Percentiles rank a stretch among this genome's conserved stretches.
Conservation (phyloP, 2,329 filamentous ascomycete genomes). For the Cytospora piceicola region DNA sequence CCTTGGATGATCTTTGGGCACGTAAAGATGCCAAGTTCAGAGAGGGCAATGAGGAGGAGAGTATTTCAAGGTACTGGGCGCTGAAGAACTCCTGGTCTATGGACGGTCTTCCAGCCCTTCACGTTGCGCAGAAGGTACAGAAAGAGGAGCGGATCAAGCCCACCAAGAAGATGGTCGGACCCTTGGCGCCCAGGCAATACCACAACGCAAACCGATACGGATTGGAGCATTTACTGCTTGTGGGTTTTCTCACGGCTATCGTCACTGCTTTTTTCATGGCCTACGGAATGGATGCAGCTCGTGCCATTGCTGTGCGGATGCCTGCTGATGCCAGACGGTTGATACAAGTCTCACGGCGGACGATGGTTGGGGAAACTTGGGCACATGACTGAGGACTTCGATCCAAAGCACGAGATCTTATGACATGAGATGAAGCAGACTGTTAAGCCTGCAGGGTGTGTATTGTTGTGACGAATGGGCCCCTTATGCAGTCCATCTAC, state of each 20-base stretch:
- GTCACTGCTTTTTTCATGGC: constrained; percentile 16
- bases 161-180: constrained; percentile 46
- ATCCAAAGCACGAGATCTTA: neutral
- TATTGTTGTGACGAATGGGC: neutral
- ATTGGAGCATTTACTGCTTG: constrained; percentile 25
- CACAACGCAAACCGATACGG: constrained; percentile 16
- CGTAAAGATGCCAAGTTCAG: constrained; percentile 40
- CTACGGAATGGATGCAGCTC: constrained; percentile 24
- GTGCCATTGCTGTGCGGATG: constrained; percentile 17
- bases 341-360: constrained; percentile 20
- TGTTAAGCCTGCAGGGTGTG: neutral
- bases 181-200: constrained; percentile 34
- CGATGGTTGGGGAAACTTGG: neutral
- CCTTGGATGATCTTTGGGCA: constrained; percentile 41
- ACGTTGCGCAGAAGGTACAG: constrained; percentile 38
- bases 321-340: constrained; percentile 21
- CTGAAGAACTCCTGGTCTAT: constrained; percentile 46
- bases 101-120: constrained; percentile 45
- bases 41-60: constrained; percentile 42
- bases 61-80: constrained; percentile 46
- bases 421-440: neutral
- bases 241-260: constrained; percentile 19
- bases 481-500: neutral
- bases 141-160: constrained; percentile 41
- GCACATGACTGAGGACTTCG: neutral